A percentile compares a stretch with the other conserved stretches of the same genome.
These are phyloP conservation scores for Mycena citricolor DNA, from an alignment of 1,284 basidiomycete species.

Conservation along the genomic window DNA sequence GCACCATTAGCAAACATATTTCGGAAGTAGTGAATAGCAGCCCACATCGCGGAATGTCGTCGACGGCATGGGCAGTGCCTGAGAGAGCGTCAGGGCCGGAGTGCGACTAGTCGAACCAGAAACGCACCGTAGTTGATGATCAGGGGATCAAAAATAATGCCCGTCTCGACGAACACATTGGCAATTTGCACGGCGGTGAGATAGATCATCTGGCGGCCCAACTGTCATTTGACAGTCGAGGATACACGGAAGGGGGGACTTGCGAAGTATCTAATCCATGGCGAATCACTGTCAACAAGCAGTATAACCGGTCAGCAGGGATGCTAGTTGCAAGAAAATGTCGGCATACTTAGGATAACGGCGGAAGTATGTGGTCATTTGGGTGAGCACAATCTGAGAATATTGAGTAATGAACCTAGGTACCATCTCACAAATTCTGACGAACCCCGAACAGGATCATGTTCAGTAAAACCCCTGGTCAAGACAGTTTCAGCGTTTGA, in stretches of 20 bases:
- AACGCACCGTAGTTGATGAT: conserved; percentile 9
- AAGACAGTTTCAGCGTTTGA: background rate
- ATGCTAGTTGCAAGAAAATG: background rate
- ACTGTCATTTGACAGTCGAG: background rate
- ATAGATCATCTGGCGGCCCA: conserved; percentile 14
- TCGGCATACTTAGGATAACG: conserved; percentile 8
- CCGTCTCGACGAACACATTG: conserved; percentile 2
- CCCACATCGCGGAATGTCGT: background rate
- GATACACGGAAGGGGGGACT: background rate
- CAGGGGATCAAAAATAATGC: conserved; percentile 14
- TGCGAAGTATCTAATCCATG: conserved; percentile 12
- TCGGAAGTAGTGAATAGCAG: background rate
- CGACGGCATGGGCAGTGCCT: background rate
- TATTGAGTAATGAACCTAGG: conserved; percentile 1
- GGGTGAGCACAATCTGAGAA: conserved; percentile 7
- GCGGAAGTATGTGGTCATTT: conserved; percentile 14
- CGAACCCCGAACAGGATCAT: conserved; percentile 6
- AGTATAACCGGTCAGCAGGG: background rate
- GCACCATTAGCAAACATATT: conserved; percentile 5
- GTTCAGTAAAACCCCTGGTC: conserved; percentile 9
- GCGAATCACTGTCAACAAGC: conserved; percentile 2
- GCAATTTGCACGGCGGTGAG: conserved; percentile 7
- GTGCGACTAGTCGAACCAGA: background rate
- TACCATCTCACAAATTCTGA: conserved; percentile 4
- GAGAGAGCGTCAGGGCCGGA: background rate